These are phyloP conservation scores for sunflower (Helianthus annuus) DNA, from an alignment of 129 eudicot genomes.

Conservation along the genomic window DNA sequence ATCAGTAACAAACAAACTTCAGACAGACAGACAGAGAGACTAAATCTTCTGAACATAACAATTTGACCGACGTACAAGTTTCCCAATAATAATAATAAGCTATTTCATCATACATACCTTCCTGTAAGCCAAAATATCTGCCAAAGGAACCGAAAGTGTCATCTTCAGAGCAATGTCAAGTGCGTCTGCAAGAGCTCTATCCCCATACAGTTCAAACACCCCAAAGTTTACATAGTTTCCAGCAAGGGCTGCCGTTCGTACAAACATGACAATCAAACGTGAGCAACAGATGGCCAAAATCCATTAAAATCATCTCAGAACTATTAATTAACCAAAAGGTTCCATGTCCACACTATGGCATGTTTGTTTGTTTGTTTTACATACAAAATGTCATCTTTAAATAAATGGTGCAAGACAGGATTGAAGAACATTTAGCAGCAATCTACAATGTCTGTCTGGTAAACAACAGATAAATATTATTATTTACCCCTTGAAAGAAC, in stretches of 20 bases:
- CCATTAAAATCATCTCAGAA: constrained; percentile 6
- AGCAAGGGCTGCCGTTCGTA: constrained; percentile 68
- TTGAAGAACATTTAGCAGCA: not conserved
- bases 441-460: constrained; percentile 17
- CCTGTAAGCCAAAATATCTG: constrained; percentile 90
- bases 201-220: constrained; percentile 95
- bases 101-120: constrained; percentile 59
- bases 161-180: constrained; percentile 88
- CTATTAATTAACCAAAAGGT: constrained; percentile 6
- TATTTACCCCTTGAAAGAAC: constrained; percentile 78
- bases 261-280: constrained; percentile 15
- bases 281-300: constrained; percentile 2
- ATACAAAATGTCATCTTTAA: not conserved
- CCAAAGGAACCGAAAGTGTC: constrained; percentile 85
- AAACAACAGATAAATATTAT: not conserved
- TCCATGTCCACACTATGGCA: not conserved
- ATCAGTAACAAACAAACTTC: not conserved
- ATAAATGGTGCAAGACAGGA: not conserved
- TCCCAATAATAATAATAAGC: not conserved
- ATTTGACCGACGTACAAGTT: not conserved
- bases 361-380: not conserved
- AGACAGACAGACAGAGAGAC: not conserved
- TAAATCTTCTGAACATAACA: not conserved
- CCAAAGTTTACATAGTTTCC: constrained; percentile 98
- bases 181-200: constrained; percentile 97